Evolutionary conservation across 805 yeast genomes (phyloP), one percentile per base, ranked within the genome.

Genomic region (Jamesozyma rosinii): DNA sequence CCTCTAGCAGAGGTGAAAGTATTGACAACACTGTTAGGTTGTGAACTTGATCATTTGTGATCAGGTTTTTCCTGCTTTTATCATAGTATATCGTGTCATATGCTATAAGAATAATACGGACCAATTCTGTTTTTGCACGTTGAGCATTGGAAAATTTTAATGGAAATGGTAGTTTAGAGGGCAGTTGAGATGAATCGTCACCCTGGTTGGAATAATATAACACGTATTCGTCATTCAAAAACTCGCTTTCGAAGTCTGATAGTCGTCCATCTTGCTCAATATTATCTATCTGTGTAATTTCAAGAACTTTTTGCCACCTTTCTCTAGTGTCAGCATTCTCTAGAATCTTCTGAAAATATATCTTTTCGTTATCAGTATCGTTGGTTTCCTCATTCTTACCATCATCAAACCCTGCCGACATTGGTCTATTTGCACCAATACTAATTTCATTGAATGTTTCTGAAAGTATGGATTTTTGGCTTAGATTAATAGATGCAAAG

Each of bases 81-180:
- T 73, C 76, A 43, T 82, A 81, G 58, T 89, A 89, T 17, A 89
- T 68, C 1, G 90, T 77, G 52, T 86, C 95, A 59, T 85, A 87
- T 32, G 92, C 94, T 40, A 88, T 67, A 1, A 89, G 76, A 64
- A 83, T 76, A 49, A 89, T 83, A 55, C 83, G 83, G 29, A 87
- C 64, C 32, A 89, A 63, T 54, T 86, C 95, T 27, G 89, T 68
- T 49, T 83, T 83, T 2, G 95, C 96, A 52, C 74, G 74, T 53
- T 87, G 95, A 21, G 70, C 61, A 10, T 58, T 56, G 0, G 86
- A 74, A 51, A 88, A 83, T 38, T 68, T 70, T 35, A 82, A 61
- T n/a, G 59, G 55, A 24, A 42, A 47, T 5, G 58, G 55, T 18
- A 49, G 35, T 2, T 43, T 35, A 15, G 14, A 31, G 3, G 32